Percentiles rank a stretch among this genome's conserved stretches.
Evolutionary conservation across 345 rosid species (phyloP).

Genomic region (Brassica carinata): DNA sequence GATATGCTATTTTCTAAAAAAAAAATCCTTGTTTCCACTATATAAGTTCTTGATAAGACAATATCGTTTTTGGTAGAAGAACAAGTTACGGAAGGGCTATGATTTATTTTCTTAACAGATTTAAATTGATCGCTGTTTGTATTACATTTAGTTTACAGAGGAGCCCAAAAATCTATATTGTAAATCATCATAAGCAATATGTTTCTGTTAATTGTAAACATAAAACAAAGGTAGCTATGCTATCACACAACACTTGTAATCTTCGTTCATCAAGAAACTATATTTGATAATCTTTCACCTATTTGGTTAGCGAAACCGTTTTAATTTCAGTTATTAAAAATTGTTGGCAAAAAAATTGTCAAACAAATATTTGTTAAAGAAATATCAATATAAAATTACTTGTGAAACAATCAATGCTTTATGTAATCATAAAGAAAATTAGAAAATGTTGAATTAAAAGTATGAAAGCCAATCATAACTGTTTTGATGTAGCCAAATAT

Average conservation of each 20-base stretch:
- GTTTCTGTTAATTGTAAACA: not conserved
- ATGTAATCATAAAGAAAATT: not conserved
- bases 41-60: not conserved
- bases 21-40: not conserved
- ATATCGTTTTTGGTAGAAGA: not conserved
- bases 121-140: not conserved
- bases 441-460: conserved; percentile 8
- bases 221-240: not conserved
- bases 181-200: not conserved
- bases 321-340: not conserved
- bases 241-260: not conserved
- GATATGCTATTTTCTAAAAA: conserved; percentile 12
- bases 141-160: not conserved
- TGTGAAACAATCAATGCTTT: not conserved
- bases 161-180: not conserved
- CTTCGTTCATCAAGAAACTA: not conserved
- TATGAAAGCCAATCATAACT: conserved; percentile 31
- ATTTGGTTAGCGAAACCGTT: not conserved
- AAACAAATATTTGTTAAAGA: not conserved
- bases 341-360: not conserved
- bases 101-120: not conserved
- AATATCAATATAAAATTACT: not conserved
- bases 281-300: not conserved
- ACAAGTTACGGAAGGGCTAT: not conserved
- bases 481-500: conserved; percentile 23